A percentile compares a stretch with the other conserved stretches of the same genome.
These are phyloP conservation scores for Xerophyta viscosa DNA, from an alignment of 106 monocot species.

Conservation along the genomic window DNA sequence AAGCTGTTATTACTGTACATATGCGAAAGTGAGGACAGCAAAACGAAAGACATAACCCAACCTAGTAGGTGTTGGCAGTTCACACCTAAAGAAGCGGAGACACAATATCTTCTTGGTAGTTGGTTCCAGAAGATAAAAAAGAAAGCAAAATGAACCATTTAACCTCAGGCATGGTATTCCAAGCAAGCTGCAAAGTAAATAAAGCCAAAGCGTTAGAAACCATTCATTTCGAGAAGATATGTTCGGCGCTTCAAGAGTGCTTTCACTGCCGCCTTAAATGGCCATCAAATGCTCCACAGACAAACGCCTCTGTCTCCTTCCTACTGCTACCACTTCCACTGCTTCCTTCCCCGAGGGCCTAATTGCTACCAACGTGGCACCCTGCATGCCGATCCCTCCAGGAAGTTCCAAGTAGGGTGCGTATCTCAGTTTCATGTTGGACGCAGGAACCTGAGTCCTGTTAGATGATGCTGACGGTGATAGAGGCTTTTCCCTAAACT, in stretches of 20 bases:
- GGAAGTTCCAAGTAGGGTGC: slow-evolving; percentile 65
- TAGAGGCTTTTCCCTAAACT: slow-evolving; percentile 76
- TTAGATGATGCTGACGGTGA: slow-evolving; percentile 57
- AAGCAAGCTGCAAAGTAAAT: not conserved
- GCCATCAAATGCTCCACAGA: slow-evolving; percentile 57
- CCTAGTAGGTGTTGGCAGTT: slow-evolving; percentile 1
- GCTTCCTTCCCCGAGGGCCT: slow-evolving; percentile 46
- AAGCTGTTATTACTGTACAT: slow-evolving; percentile 16
- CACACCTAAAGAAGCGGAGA: not conserved
- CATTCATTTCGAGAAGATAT: slow-evolving; percentile 86
- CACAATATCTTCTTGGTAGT: not conserved
- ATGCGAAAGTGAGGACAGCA: not conserved
- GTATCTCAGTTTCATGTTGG: slow-evolving; percentile 71
- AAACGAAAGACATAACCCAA: not conserved
- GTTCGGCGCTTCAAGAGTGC: slow-evolving; percentile 52
- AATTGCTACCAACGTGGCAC: slow-evolving; percentile 75
- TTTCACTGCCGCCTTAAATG: slow-evolving; percentile 52
- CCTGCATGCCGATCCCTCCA: slow-evolving; percentile 53
- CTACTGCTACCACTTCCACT: slow-evolving; percentile 15
- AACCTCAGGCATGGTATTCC: too few species aligned
- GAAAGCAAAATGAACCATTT: slow-evolving; percentile 7
- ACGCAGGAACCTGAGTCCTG: slow-evolving; percentile 73
- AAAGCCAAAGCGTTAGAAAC: slow-evolving; percentile 41
- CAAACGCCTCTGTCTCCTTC: slow-evolving; percentile 60
- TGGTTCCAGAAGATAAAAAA: not conserved